phyloP scores from a whole-genome alignment of 1,284 basidiomycete genomes.

The Malassezia furfur region DNA sequence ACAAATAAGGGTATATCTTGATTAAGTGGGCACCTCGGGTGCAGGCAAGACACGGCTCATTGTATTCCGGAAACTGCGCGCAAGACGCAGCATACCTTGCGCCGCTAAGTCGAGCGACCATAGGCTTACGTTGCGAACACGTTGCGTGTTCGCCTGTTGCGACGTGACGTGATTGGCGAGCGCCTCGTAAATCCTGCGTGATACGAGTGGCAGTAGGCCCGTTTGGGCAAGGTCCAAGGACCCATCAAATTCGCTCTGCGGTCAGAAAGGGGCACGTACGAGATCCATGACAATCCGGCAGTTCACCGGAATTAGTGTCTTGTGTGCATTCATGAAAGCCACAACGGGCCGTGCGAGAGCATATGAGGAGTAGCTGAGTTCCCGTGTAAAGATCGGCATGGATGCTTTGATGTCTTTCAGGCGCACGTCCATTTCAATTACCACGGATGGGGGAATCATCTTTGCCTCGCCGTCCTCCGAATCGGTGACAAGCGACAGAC shows the following conservation, averaged over 20 bases:
- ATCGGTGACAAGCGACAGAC: neutral
- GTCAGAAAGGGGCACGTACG: neutral
- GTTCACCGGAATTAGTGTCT: slow-evolving; percentile 25
- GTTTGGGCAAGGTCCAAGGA: slow-evolving; percentile 46
- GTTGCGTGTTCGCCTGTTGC: slow-evolving; percentile 33
- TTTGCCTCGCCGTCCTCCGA: neutral
- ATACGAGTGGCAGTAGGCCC: slow-evolving; percentile 39
- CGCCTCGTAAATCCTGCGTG: slow-evolving; percentile 45
- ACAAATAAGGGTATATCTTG: slow-evolving; percentile 10
- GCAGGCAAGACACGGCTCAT: slow-evolving; percentile 1
- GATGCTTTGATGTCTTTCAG: slow-evolving; percentile 94
- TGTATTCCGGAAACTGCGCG: slow-evolving; percentile 11
- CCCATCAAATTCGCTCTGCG: slow-evolving; percentile 43
- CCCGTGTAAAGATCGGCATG: slow-evolving; percentile 57
- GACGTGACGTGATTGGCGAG: slow-evolving; percentile 42
- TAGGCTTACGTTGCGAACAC: slow-evolving; percentile 38
- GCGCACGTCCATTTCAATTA: slow-evolving; percentile 83
- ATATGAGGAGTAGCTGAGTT: slow-evolving; percentile 77
- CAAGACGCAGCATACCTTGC: slow-evolving; percentile 22
- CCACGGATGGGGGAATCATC: slow-evolving; percentile 50
- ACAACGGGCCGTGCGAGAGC: slow-evolving; percentile 95
- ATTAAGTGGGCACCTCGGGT: slow-evolving; percentile 3
- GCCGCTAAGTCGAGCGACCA: slow-evolving; percentile 35
- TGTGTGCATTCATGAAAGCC: slow-evolving; percentile 65
- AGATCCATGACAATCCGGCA: slow-evolving; percentile 46